These are phyloP conservation scores for Beta lomatogona DNA, from an alignment of 179 eudicot species.

Conservation along the genomic window DNA sequence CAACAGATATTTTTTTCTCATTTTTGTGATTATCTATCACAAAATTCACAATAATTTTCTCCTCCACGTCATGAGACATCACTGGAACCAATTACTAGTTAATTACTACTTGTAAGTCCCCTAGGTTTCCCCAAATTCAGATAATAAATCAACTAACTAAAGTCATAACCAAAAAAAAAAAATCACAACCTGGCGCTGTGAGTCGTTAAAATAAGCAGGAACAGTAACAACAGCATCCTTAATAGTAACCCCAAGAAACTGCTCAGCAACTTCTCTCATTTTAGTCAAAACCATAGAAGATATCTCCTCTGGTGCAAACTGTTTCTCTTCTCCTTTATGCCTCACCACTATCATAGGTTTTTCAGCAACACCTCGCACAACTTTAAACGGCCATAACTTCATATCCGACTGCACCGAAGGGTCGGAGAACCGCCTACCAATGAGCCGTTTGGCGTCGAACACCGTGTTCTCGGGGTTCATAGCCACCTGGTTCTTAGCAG, in stretches of 20 bases:
- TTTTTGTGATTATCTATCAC: no score
- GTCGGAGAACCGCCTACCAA: constrained; percentile 30
- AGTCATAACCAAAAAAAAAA: not conserved
- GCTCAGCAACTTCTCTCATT: constrained; percentile 37
- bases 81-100: no score
- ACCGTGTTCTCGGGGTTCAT: constrained; percentile 34
- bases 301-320: constrained; percentile 28
- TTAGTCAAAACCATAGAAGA: constrained; percentile 38
- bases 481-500: constrained; percentile 32
- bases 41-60: no score
- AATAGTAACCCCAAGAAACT: constrained; percentile 13
- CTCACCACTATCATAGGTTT: constrained; percentile 30
- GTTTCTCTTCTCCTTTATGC: constrained; percentile 28
- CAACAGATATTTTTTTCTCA: no score
- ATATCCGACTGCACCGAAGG: constrained; percentile 30
- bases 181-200: constrained; percentile 21
- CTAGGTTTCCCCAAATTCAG: no score
- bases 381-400: constrained; percentile 31
- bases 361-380: constrained; percentile 10
- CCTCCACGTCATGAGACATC: no score
- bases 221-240: constrained; percentile 32
- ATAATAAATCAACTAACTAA: no score
- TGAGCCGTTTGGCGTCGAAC: constrained; percentile 30
- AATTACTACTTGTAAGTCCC: no score
- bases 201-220: constrained; percentile 35